Evolutionary conservation across 805 yeast species (phyloP), one percentile per base, ranked within the genome.

Genomic region (Hanseniaspora jakobsenii): DNA sequence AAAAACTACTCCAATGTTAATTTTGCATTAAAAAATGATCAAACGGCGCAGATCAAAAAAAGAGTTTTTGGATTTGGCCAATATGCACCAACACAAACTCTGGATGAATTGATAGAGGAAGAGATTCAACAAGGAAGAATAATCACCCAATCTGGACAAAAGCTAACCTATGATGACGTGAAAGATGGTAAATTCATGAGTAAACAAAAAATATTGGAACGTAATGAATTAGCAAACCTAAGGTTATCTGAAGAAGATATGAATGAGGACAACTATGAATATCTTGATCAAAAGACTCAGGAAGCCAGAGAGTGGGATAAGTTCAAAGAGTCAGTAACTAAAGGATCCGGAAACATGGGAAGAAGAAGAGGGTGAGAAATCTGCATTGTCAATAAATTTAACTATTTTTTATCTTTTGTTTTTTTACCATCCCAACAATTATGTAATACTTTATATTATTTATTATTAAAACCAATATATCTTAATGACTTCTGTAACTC

Each of bases 1-100:
- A 81, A 79, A 58, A 42, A 42, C 14, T 42, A 42, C 23, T 14
- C 46, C 6, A 42, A 42, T 24, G 36, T 42, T n/a, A 42, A 42
- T 24, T 42, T 42, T 35, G 32, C 34, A 9, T 22, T 42, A 23
- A 42, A 42, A 23, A 35, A 42, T 22, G 46, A 42, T 2, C 46
- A 42, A 35, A 21, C 35, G 48, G 75, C 74, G 29, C 73, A 78
- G 36, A 51, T 84, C 14, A 66, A 70, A 47, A 64, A 68, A 26
- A 73, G 78, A 53, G 95, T 87, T 0, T 76, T 73, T 52, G 95
- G 96, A 1, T 84, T 93, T 2, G 98, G 96, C 1, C 96, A 91
- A 61, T 76, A 71, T 21, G 67, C 89, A 23, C 98, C 98, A 2
- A 84, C 96, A 0, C 84, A 91, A 91, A 68, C 94, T 0, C 86